A percentile compares a stretch with the other conserved stretches of the same genome.
Evolutionary conservation across 371 early-diverging fungal genomes (phyloP).

Genomic region (Capillidium rhysosporum): DNA sequence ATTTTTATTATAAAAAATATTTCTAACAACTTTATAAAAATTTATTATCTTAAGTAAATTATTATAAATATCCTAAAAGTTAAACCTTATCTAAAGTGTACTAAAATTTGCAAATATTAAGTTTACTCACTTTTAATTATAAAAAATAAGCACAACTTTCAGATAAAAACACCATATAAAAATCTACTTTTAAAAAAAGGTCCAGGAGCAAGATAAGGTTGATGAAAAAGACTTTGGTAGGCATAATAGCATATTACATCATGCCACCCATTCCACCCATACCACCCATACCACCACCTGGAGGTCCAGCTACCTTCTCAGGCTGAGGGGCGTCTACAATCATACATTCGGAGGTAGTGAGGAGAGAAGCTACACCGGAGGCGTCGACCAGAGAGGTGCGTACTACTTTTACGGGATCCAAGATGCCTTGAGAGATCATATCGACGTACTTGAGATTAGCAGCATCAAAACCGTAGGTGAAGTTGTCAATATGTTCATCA

Average conservation of each 20-base stretch:
- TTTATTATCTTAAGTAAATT: no score
- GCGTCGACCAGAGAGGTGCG: conserved; percentile 92
- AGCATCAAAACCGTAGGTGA: conserved; percentile 88
- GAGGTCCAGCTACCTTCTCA: conserved; percentile 20
- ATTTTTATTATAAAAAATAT: no score
- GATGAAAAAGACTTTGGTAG: not conserved
- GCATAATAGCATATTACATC: conserved; percentile 25
- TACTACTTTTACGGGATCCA: conserved; percentile 96
- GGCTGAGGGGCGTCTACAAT: conserved; percentile 84
- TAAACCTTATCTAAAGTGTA: no score
- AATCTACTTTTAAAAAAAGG: no score
- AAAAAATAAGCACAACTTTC: no score
- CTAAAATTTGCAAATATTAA: no score
- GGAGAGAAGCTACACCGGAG: conserved; percentile 81
- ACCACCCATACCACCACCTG: conserved; percentile 15
- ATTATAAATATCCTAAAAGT: no score
- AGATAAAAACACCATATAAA: no score
- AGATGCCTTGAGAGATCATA: conserved; percentile 87
- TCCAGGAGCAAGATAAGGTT: not conserved
- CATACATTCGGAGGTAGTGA: conserved; percentile 93
- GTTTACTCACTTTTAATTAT: no score
- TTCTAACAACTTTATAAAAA: no score
- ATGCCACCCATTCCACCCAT: conserved; percentile 48
- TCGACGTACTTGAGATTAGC: conserved; percentile 76
- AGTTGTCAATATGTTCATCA: conserved; percentile 44